phyloP scores from a whole-genome alignment of 192 early-diverging fungal species.

The Lobosporangium transversale region DNA sequence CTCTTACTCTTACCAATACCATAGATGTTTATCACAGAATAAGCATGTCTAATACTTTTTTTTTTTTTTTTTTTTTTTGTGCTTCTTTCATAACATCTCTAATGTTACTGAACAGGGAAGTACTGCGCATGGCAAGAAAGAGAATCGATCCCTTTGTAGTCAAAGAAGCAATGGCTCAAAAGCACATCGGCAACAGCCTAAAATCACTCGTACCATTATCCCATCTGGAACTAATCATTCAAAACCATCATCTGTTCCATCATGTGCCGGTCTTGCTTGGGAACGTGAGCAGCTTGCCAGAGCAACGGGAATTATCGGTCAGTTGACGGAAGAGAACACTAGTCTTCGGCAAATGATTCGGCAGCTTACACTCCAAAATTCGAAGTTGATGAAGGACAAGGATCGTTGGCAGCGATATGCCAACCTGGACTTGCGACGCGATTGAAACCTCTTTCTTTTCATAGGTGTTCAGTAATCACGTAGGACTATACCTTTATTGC shows the following conservation, averaged over 20 bases:
- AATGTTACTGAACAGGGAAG: no score
- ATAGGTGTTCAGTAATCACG: no score
- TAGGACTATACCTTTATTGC: no score
- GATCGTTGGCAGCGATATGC: slow-evolving; percentile 42
- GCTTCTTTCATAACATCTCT: no score
- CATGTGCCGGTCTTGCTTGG: slow-evolving; percentile 46
- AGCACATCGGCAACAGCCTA: no score
- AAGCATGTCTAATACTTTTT: not conserved
- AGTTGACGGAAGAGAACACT: slow-evolving; percentile 44
- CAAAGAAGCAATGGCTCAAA: no score
- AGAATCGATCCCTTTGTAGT: not conserved
- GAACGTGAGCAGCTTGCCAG: slow-evolving; percentile 36
- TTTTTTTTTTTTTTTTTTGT: slow-evolving; percentile 1
- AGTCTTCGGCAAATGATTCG: slow-evolving; percentile 43
- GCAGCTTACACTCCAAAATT: slow-evolving; percentile 27
- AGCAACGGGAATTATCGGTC: slow-evolving; percentile 47
- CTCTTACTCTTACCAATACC: not conserved
- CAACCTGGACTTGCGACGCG: slow-evolving; percentile 25
- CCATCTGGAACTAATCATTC: not conserved
- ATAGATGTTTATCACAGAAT: not conserved
- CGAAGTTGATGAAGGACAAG: slow-evolving; percentile 42
- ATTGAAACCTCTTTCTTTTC: no score
- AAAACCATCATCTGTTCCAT: not conserved
- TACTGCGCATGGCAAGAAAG: not conserved
- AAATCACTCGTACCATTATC: not conserved